Evolutionary conservation across 257 asterid species (phyloP).

Genomic region (Lithospermum erythrorhizon): DNA sequence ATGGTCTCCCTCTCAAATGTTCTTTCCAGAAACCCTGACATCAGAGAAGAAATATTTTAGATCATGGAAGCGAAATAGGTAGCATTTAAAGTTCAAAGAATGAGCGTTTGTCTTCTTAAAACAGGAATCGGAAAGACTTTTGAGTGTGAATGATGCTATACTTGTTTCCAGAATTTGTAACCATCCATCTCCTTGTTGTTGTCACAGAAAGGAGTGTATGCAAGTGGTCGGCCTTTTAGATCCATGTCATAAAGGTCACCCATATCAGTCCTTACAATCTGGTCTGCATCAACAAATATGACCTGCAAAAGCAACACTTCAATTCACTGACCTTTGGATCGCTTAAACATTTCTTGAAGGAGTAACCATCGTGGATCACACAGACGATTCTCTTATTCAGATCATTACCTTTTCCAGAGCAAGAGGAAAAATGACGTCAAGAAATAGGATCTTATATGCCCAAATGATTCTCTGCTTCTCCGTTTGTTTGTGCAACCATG

Average conservation of each 20-base stretch:
- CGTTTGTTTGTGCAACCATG: conserved; percentile 94
- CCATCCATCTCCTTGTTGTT: conserved; percentile 99
- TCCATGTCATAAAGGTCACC: conserved; percentile 98
- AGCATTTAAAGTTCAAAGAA: neutral
- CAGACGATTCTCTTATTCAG: neutral
- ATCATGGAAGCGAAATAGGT: neutral
- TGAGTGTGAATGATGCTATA: conserved; percentile 14
- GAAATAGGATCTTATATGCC: conserved; percentile 93
- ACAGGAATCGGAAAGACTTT: neutral
- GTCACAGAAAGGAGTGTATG: conserved; percentile 97
- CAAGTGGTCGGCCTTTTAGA: conserved; percentile 76
- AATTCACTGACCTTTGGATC: neutral
- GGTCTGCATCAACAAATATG: conserved; percentile 96
- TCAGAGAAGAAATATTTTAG: conserved; percentile 14
- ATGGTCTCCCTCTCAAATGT: conserved; percentile 91
- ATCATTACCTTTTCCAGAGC: conserved; percentile 75
- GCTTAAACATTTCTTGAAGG: conserved; percentile 1
- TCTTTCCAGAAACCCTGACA: conserved; percentile 98
- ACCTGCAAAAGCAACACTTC: conserved; percentile 41
- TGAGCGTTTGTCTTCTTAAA: no score
- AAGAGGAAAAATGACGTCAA: conserved; percentile 97
- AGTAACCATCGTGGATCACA: conserved; percentile 7
- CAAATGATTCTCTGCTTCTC: conserved; percentile 96
- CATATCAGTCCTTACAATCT: conserved; percentile 89
- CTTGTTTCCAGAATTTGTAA: conserved; percentile 94